These are phyloP conservation scores for Puccinia hordei DNA, from an alignment of 1,284 basidiomycete genomes.

Conservation along the genomic window DNA sequence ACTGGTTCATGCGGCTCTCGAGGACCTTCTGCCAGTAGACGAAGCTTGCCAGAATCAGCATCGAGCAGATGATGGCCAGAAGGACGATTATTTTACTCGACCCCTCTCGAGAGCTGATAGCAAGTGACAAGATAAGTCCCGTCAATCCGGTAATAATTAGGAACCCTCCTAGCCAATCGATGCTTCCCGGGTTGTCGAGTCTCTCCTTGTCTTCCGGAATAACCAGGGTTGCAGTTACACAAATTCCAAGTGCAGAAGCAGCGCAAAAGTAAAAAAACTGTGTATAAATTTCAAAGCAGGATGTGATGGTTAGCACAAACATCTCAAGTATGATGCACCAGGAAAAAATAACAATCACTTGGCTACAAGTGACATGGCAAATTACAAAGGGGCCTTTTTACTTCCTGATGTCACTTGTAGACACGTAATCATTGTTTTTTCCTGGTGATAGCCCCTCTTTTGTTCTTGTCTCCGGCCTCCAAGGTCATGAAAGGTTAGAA, in stretches of 20 bases:
- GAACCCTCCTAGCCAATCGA: slow-evolving; percentile 34
- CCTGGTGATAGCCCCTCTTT: too few relatives aligned
- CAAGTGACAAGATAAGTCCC: background rate
- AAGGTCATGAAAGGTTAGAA: too few relatives aligned
- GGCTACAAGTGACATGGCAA: too few relatives aligned
- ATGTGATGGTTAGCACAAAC: too few relatives aligned
- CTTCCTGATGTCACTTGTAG: too few relatives aligned
- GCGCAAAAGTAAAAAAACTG: slow-evolving; percentile 45
- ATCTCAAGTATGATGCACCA: too few relatives aligned
- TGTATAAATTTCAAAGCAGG: background rate
- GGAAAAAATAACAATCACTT: too few relatives aligned
- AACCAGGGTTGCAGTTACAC: background rate
- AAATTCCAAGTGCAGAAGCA: background rate
- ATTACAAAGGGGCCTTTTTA: too few relatives aligned
- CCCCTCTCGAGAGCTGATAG: slow-evolving; percentile 12
- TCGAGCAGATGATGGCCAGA: background rate
- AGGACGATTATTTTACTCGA: slow-evolving; percentile 12
- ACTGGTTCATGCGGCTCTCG: background rate
- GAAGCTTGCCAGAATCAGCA: slow-evolving; percentile 19
- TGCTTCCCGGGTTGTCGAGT: background rate
- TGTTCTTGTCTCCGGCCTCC: too few relatives aligned
- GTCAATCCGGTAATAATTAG: slow-evolving; percentile 24
- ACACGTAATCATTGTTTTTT: too few relatives aligned
- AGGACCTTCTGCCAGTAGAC: slow-evolving; percentile 26
- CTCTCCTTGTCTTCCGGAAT: slow-evolving; percentile 10